Conservation (phyloP, 2,329 filamentous ascomycete genomes). For the Ascochyta lentis region DNA sequence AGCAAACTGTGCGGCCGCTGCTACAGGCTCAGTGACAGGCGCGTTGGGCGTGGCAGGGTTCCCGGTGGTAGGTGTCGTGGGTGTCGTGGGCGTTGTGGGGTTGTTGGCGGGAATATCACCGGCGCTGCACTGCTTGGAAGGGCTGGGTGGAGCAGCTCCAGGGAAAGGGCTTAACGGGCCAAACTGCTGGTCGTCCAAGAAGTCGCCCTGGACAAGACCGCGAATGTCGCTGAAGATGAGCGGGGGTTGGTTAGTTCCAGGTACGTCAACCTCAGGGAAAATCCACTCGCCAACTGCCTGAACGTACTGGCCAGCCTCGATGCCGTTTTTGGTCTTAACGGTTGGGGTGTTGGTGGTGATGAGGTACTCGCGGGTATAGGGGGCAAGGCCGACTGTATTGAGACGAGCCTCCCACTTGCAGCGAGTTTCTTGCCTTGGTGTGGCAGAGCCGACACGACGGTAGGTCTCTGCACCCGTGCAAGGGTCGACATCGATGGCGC, state of each 20-base stretch:
- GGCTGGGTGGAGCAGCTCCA: constrained; percentile 34
- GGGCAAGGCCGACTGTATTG: constrained; percentile 29
- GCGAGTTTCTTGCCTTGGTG: constrained; percentile 41
- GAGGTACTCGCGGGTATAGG: constrained; percentile 53
- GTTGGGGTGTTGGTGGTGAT: constrained; percentile 46
- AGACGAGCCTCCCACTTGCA: constrained; percentile 52
- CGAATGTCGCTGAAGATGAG: constrained; percentile 44
- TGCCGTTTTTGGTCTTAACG: constrained; percentile 48
- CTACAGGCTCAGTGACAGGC: constrained; percentile 22
- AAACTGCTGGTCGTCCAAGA: constrained; percentile 41
- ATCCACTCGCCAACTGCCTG: constrained; percentile 54
- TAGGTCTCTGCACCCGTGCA: constrained; percentile 51
- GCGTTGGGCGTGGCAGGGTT: not conserved
- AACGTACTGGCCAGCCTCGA: constrained; percentile 52
- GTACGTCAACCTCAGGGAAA: constrained; percentile 51
- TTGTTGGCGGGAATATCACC: constrained; percentile 22
- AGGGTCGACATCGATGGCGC: constrained; percentile 52
- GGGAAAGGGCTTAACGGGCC: constrained; percentile 51
- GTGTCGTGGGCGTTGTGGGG: constrained; percentile 10
- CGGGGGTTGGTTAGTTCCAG: constrained; percentile 46
- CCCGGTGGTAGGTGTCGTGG: not conserved
- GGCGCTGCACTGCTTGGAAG: constrained; percentile 34
- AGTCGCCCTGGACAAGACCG: constrained; percentile 43
- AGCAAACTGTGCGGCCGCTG: constrained; percentile 28
- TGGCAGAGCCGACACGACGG: constrained; percentile 45